These are phyloP conservation scores for Blastomyces parvus DNA, from an alignment of 2,329 filamentous ascomycete genomes.

Conservation along the genomic window DNA sequence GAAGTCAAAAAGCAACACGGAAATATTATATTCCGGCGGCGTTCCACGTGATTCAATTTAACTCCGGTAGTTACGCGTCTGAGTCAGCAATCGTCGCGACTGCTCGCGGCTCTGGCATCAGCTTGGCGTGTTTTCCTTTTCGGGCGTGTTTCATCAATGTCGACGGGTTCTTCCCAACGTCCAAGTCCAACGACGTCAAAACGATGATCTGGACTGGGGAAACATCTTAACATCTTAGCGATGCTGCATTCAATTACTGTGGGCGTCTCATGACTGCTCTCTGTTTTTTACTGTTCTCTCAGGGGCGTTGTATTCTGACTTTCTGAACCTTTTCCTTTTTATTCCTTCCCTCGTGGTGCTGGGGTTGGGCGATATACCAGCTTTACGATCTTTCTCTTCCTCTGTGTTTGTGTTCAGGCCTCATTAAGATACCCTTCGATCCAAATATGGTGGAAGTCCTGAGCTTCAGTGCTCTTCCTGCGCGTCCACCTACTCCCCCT, in stretches of 20 bases:
- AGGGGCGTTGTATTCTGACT: conserved; percentile 8
- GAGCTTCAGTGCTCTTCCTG: conserved; percentile 34
- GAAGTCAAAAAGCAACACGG: no score
- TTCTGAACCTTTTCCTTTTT: not conserved
- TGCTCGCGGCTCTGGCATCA: not conserved
- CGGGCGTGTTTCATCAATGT: not conserved
- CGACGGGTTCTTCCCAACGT: not conserved
- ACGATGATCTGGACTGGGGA: not conserved
- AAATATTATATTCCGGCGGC: no score
- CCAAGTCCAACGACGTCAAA: not conserved
- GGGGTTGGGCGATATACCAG: conserved; percentile 2
- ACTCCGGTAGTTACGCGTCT: not conserved
- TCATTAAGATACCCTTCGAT: conserved; percentile 7
- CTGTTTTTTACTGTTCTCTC: not conserved
- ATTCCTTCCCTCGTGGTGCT: conserved; percentile 13
- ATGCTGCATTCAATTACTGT: not conserved
- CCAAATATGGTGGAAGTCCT: conserved; percentile 38
- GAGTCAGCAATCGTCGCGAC: not conserved
- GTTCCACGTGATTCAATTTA: no score
- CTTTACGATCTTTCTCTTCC: conserved; percentile 1
- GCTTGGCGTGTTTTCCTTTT: not conserved
- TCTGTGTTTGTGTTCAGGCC: conserved; percentile 2
- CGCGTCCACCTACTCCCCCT: conserved; percentile 50
- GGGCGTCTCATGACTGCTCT: not conserved
- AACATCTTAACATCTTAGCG: conserved; percentile 1